phyloP scores from a whole-genome alignment of 176 grass and related monocot genomes.

The Poa annua region DNA sequence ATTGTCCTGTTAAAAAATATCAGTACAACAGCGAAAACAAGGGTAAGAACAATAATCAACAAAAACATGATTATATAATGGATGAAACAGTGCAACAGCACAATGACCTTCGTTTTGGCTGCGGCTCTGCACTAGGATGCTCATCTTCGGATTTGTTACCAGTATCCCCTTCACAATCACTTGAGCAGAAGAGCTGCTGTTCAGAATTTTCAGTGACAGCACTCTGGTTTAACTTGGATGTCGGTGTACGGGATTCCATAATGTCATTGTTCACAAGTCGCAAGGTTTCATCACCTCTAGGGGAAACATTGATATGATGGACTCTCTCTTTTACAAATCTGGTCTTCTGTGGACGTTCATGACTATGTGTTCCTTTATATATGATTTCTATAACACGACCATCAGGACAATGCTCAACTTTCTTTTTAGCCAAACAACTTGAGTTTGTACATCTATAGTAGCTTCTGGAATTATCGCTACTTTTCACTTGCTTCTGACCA shows the following conservation, averaged over 20 bases:
- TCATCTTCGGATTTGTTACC: conserved; percentile 67
- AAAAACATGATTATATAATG: conserved; percentile 27
- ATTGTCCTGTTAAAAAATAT: conserved; percentile 56
- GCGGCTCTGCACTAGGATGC: conserved; percentile 52
- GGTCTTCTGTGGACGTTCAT: conserved; percentile 81
- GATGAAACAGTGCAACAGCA: conserved; percentile 14
- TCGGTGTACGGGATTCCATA: conserved; percentile 55
- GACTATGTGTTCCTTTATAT: conserved; percentile 89
- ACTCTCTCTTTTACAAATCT: conserved; percentile 75
- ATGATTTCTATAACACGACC: conserved; percentile 76
- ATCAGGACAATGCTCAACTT: conserved; percentile 83
- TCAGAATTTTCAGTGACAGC: conserved; percentile 58
- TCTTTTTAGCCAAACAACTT: conserved; percentile 91
- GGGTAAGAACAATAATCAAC: conserved; percentile 38
- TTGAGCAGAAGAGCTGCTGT: conserved; percentile 89
- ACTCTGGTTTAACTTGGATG: conserved; percentile 51
- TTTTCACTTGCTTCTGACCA: conserved; percentile 99
- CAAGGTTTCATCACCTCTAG: conserved; percentile 58
- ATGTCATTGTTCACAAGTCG: conserved; percentile 64
- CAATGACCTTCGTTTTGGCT: conserved; percentile 74
- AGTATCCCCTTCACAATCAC: conserved; percentile 90
- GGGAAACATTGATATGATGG: conserved; percentile 54
- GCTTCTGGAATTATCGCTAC: conserved; percentile 91
- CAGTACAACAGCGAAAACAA: conserved; percentile 36
- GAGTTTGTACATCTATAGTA: conserved; percentile 94